Conservation (phyloP, 1,139 yeast species). For the Lodderomyces oxycetoniae region DNA sequence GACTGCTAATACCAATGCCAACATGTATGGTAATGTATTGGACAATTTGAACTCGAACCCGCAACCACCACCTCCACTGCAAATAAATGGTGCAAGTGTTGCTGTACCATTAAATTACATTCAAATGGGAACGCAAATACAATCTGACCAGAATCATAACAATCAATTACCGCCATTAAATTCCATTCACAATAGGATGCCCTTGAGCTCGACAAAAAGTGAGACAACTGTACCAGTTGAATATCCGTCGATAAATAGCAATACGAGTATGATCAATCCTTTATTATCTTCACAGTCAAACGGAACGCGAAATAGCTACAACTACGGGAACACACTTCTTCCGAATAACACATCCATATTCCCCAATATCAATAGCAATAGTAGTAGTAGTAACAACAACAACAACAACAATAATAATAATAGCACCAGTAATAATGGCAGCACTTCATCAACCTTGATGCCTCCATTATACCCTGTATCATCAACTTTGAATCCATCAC, state of each 20-base stretch:
- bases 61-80: constrained; percentile 1
- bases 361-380: constrained; percentile 6
- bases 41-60: constrained; percentile 13
- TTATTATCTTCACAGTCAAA: not conserved
- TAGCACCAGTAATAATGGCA: not conserved
- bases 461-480: constrained; percentile 15
- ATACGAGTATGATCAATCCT: not conserved
- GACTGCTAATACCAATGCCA: constrained; percentile 5
- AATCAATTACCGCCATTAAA: constrained; percentile 38
- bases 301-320: not conserved
- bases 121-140: constrained; percentile 1
- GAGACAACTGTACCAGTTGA: not conserved
- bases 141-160: constrained; percentile 27
- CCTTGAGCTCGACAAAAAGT: constrained; percentile 15
- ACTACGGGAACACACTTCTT: not conserved
- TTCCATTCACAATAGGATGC: constrained; percentile 32
- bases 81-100: constrained; percentile 1
- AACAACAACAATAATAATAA: constrained; percentile 5
- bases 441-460: constrained; percentile 8
- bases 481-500: constrained; percentile 26
- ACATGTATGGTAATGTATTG: constrained; percentile 10
- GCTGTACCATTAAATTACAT: no score
- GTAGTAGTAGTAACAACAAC: constrained; percentile 3
- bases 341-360: not conserved
- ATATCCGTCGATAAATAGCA: not conserved